Conservation (phyloP, 2,329 filamentous ascomycete species). For the Aspergillus fischeri region DNA sequence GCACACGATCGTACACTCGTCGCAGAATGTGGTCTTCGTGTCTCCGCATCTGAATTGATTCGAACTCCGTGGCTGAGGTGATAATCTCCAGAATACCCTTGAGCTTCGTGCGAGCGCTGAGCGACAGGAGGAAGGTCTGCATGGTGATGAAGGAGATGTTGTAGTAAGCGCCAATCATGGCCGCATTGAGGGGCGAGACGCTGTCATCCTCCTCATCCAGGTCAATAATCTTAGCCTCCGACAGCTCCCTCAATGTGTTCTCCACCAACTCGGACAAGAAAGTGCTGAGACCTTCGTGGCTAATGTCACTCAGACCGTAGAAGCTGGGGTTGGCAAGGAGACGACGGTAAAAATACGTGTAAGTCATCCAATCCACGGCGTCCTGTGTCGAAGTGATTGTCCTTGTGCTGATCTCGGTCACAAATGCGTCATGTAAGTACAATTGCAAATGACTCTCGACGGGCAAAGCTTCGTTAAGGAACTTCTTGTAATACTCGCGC, state of each 20-base stretch:
- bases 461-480: conserved; percentile 90
- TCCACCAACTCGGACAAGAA: conserved; percentile 95
- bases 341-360: conserved; percentile 96
- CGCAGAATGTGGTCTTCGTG: conserved; percentile 86
- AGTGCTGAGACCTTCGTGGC: conserved; percentile 87
- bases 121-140: conserved; percentile 93
- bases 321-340: conserved; percentile 94
- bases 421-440: conserved; percentile 91
- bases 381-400: conserved; percentile 94
- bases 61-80: conserved; percentile 94
- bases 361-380: conserved; percentile 96
- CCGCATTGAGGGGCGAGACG: conserved; percentile 84
- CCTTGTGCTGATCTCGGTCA: conserved; percentile 93
- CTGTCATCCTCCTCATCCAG: conserved; percentile 91
- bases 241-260: conserved; percentile 81
- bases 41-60: conserved; percentile 86
- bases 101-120: conserved; percentile 83
- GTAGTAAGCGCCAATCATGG: conserved; percentile 98
- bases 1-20: conserved; percentile 89
- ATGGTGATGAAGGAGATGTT: conserved; percentile 99
- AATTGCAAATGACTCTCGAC: conserved; percentile 92
- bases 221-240: conserved; percentile 92
- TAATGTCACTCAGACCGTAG: conserved; percentile 84
- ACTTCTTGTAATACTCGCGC: conserved; percentile 98
- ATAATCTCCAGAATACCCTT: conserved; percentile 97